A percentile compares a stretch with the other conserved stretches of the same genome.
These are phyloP conservation scores for Cadophora luteo-olivacea DNA, from an alignment of 2,329 filamentous ascomycete species.

Conservation along the genomic window DNA sequence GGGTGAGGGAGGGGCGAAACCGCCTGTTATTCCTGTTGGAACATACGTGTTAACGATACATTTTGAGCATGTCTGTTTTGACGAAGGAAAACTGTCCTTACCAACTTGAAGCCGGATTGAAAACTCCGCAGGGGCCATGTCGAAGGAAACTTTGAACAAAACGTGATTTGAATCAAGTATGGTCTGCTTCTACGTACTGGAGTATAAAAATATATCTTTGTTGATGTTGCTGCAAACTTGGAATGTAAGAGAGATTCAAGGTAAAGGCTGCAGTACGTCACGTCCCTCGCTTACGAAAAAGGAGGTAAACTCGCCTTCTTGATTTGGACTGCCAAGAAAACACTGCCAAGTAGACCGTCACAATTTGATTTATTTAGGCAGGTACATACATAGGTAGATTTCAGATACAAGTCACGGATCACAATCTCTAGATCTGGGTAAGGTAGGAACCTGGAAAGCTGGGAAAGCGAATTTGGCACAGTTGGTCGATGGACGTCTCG, in stretches of 20 bases:
- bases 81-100: neutral
- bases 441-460: no score
- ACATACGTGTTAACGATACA: neutral
- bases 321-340: neutral
- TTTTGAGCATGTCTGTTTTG: neutral
- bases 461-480: neutral
- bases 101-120: slow-evolving; percentile 5
- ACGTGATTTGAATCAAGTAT: neutral
- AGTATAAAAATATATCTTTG: neutral
- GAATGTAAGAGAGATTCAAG: neutral
- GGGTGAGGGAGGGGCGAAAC: slow-evolving; percentile 1
- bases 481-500: neutral
- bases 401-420: no score
- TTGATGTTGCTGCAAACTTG: neutral
- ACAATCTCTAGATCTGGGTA: no score
- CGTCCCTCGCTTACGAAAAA: neutral
- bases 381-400: neutral
- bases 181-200: neutral
- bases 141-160: neutral
- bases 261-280: neutral
- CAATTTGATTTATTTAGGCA: neutral
- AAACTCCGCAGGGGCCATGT: neutral
- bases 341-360: neutral
- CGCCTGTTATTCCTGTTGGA: neutral
- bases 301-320: neutral